Percentiles rank a stretch among this genome's conserved stretches.
These are phyloP conservation scores for Leucosporidium creatinivorum DNA, from an alignment of 768 basidiomycete genomes.

Conservation along the genomic window DNA sequence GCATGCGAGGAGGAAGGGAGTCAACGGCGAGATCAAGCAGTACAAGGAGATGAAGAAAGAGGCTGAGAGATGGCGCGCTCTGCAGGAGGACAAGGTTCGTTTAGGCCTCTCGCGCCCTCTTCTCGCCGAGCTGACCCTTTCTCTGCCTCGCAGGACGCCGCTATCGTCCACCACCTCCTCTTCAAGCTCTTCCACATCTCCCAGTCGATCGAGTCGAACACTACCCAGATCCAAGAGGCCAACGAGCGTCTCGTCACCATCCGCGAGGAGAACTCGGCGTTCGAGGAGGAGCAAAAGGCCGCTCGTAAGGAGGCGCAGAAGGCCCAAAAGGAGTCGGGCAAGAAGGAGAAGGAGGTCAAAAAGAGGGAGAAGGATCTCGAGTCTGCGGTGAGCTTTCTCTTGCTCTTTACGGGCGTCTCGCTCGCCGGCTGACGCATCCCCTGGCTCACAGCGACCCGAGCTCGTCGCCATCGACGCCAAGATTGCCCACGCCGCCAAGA, in stretches of 20 bases:
- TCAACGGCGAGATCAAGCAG: slow-evolving; percentile 89
- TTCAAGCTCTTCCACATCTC: slow-evolving; percentile 89
- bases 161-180: slow-evolving; percentile 71
- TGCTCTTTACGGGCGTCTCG: not conserved
- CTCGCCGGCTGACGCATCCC: not conserved
- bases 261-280: slow-evolving; percentile 53
- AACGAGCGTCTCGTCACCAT: slow-evolving; percentile 64
- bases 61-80: slow-evolving; percentile 73
- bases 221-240: slow-evolving; percentile 60
- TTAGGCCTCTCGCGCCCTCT: not conserved
- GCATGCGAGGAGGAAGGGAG: slow-evolving; percentile 86
- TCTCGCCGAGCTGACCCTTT: not conserved
- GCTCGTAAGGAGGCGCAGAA: slow-evolving; percentile 75
- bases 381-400: slow-evolving; percentile 53
- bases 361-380: slow-evolving; percentile 84
- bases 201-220: slow-evolving; percentile 65
- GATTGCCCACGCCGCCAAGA: slow-evolving; percentile 74
- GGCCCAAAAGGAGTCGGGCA: slow-evolving; percentile 63
- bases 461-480: slow-evolving; percentile 77
- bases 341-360: slow-evolving; percentile 80
- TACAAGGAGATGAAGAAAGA: slow-evolving; percentile 96
- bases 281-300: slow-evolving; percentile 63
- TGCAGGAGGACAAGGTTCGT: slow-evolving; percentile 66
- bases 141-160: slow-evolving; percentile 57
- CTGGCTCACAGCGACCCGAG: slow-evolving; percentile 62